phyloP scores from a whole-genome alignment of 495 filamentous ascomycete species.

The Penicillium atrosanguineum region DNA sequence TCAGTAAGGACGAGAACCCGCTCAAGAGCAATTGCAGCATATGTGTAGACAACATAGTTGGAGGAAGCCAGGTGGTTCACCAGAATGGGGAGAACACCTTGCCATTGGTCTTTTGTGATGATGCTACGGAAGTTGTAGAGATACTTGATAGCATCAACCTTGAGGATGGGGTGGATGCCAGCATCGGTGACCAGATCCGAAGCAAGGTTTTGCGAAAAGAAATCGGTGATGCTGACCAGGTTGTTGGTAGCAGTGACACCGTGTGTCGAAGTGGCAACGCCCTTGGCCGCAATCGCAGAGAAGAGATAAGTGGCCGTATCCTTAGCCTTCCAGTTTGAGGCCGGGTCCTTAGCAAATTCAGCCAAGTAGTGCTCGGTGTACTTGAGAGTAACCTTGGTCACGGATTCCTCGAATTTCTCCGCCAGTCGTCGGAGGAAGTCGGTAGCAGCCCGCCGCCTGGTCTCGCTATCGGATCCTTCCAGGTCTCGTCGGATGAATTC shows the following conservation, averaged over 20 bases:
- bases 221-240: slow-evolving; percentile 81
- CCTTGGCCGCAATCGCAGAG: slow-evolving; percentile 89
- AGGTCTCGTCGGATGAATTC: slow-evolving; percentile 96
- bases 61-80: slow-evolving; percentile 82
- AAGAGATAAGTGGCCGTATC: slow-evolving; percentile 96
- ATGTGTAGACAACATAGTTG: slow-evolving; percentile 96
- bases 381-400: slow-evolving; percentile 74
- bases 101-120: slow-evolving; percentile 81
- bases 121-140: slow-evolving; percentile 94
- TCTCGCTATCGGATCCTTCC: slow-evolving; percentile 94
- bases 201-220: slow-evolving; percentile 88
- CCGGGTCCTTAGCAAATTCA: slow-evolving; percentile 65
- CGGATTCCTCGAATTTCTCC: slow-evolving; percentile 77
- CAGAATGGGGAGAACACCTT: slow-evolving; percentile 79
- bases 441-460: slow-evolving; percentile 83
- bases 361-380: slow-evolving; percentile 78
- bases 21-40: slow-evolving; percentile 92
- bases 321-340: slow-evolving; percentile 88
- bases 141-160: slow-evolving; percentile 97
- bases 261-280: slow-evolving; percentile 74
- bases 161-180: slow-evolving; percentile 75
- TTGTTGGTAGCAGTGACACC: slow-evolving; percentile 88
- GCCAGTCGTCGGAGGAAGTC: slow-evolving; percentile 88
- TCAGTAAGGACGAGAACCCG: slow-evolving; percentile 79
- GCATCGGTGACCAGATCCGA: slow-evolving; percentile 68